A percentile compares a stretch with the other conserved stretches of the same genome.
Conservation (phyloP, 495 filamentous ascomycete species). For the Xylaria telfairii region DNA sequence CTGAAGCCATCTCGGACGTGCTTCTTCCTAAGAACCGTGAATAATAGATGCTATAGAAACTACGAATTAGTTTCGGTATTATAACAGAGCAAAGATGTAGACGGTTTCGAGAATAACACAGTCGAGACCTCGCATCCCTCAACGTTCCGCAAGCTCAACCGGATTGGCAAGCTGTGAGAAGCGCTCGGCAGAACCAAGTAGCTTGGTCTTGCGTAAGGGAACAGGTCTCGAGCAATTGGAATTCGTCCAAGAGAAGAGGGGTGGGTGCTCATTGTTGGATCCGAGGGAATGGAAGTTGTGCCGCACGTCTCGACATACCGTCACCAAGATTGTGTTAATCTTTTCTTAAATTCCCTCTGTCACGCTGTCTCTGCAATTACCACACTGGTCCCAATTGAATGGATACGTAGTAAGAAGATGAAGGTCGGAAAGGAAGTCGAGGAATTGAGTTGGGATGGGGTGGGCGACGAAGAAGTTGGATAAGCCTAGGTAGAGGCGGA, state of each 20-base stretch:
- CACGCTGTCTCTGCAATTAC: conserved; percentile 9
- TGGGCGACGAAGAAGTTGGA: conserved; percentile 27
- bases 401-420: conserved; percentile 11
- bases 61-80: conserved; percentile 7
- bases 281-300: background rate
- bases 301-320: conserved; percentile 17
- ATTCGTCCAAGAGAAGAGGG: conserved; percentile 9
- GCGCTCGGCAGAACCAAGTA: background rate
- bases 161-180: background rate
- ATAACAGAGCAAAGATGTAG: background rate
- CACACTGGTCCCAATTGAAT: conserved; percentile 13
- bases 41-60: background rate
- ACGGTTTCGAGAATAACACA: background rate
- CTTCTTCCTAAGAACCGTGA: conserved; percentile 11
- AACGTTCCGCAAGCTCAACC: background rate
- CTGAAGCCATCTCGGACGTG: conserved; percentile 51
- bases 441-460: conserved; percentile 20
- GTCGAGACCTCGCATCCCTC: background rate
- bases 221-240: background rate
- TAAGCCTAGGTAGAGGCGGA: conserved; percentile 23
- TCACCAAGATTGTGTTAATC: conserved; percentile 15
- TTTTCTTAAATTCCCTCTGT: conserved; percentile 4
- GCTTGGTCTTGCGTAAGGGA: background rate
- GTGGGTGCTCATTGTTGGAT: background rate
- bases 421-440: conserved; percentile 18